These are phyloP conservation scores for Candida bentonensis DNA, from an alignment of 805 yeast species.

Conservation along the genomic window DNA sequence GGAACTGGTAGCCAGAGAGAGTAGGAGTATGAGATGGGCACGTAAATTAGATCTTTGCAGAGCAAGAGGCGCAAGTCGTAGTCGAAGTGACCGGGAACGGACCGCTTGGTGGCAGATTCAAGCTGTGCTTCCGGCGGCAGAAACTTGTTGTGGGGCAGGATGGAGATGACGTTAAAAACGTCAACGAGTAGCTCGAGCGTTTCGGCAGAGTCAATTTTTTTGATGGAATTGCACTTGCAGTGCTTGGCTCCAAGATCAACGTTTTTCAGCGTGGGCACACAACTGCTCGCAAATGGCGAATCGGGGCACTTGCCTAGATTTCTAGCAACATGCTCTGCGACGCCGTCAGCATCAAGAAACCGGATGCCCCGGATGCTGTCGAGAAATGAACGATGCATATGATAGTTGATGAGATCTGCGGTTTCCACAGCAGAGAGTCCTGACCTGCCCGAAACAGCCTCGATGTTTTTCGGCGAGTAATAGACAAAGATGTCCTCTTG, in stretches of 20 bases:
- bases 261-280: neutral
- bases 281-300: neutral
- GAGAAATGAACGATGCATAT: neutral
- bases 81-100: neutral
- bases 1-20: neutral
- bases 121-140: neutral
- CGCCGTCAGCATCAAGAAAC: neutral
- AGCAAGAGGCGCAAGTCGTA: neutral
- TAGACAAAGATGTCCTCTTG: neutral
- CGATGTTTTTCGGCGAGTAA: neutral
- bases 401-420: neutral
- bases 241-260: neutral
- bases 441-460: neutral
- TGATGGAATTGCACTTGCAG: neutral
- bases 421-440: neutral
- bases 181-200: neutral
- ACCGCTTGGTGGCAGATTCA: neutral
- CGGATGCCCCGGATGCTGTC: neutral
- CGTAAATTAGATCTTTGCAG: neutral
- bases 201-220: neutral
- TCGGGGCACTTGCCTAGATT: neutral
- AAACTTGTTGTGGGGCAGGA: neutral
- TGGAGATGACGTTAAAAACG: neutral
- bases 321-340: neutral
- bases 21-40: neutral